Evolutionary conservation across 495 filamentous ascomycete genomes (phyloP), one percentile per base, ranked within the genome.

Genomic region (Aspergillus nidulans): DNA sequence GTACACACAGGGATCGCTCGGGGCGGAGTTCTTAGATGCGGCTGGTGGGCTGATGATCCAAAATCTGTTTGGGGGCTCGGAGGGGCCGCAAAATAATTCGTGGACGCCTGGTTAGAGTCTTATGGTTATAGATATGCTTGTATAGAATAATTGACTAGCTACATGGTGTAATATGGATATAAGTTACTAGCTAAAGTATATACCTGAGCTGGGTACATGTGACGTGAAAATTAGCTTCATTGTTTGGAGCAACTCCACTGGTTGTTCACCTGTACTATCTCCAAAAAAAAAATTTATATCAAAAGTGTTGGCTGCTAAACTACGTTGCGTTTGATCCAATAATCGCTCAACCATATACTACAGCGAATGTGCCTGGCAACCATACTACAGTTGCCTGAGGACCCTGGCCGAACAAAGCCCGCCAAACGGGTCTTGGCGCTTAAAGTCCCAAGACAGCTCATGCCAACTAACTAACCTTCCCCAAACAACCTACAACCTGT

Each of bases 11-110:
- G 55, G 57, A 0, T 52, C 58, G 18, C 59, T 57, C 12, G 57
- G 57, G 16, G 61, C 58, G 19, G 61, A 64, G 24, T 52, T 61
- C 20, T 18, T 64, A n/a, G 55, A 64, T 56, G 58, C 58, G 2
- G 58, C 61, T 7, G 58, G 58, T 15, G 57, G 61, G n/a, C 52
- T 61, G 12, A 64, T 64, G 62, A 64, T 64, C n/a, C 58, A 60
- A 28, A 61, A 57, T 47, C 34, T 61, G 6, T 61, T 64, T 45
- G 52, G 53, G 2, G 47, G 38, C 15, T 50, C 58, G 16, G 61
- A 59, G n/a, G 61, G 48, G 36, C 26, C 28, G 13, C 28, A 21
- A 28, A 19, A 34, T 21, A 36, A 16, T 13, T 23, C 45, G 9
- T 49, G 45, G 45, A 49, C 45, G 28, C 45, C 45, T 0, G 45